Base-by-base conservation (phyloP, 1,284 basidiomycete species). In the Ceratobasidium sp. region DNA sequence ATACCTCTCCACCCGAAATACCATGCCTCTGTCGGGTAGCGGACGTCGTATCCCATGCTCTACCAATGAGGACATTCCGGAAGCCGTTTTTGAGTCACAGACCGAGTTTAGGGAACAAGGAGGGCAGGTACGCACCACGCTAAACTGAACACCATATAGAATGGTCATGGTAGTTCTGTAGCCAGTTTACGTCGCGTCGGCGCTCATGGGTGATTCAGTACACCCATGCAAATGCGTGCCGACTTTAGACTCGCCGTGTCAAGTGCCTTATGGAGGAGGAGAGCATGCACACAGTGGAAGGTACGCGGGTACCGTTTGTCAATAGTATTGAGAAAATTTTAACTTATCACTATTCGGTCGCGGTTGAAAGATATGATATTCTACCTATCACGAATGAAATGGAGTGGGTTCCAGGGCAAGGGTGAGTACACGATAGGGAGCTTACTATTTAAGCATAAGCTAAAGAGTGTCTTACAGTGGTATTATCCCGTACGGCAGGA, bases 161-260 rank as follows among this genome's bases (percentile, higher is more conserved):
- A 26, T 15, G 20, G 17, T 4, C 13, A 33, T 20, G 50, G 44
- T 7, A 40, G 48, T 5, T n/a, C 40, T 69, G 26, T 59, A 78
- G 70, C 91, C 92, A 10, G 82, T 94, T 79, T 94, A 88, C 85
- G 80, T 94, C 48, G 93, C 93, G 33, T 93, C 91, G 13, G 93
- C 92, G 20, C 84, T 94, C 64, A 87, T 93, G 81, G 85, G 86
- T 61, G 86, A 86, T 80, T 89, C 90, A 0, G 91, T 94, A 2
- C 93, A 94, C 80, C 93, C 93, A 9, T 94, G 93, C 88, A 94
- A 94, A 86, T 89, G 94, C 81, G 89, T 85, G 3, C 89, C 91
- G 15, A 83, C 86, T 80, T 87, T 93, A n/a, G 81, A 81, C 20
- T 87, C 89, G 4, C 83, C 87, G 68, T 86, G 90, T 82, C 84